Base-by-base conservation (phyloP, 345 rosid genomes). In the Hibiscus mutabilis region DNA sequence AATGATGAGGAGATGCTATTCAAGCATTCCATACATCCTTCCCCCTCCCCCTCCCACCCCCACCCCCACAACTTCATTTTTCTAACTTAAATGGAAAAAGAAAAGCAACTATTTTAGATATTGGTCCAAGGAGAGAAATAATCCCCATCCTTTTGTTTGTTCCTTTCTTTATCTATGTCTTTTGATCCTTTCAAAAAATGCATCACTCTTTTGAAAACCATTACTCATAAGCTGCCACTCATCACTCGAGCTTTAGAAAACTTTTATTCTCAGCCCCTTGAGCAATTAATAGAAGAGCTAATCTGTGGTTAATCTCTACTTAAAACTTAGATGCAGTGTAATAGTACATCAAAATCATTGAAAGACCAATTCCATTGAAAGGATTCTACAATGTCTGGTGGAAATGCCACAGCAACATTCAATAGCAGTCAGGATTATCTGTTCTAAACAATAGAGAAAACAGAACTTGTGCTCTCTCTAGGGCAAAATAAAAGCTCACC, bases 401-500 rank as follows among this genome's bases (percentile, higher is more conserved):
- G 16, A 66, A 44, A 44, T 14, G 37, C 19, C 69, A 66, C 3
- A 29, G 18, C 13, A 66, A 22, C 21, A 66, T 6, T 16, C 21
- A 7, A 24, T 46, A 24, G 69, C 22, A 6, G 19, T 24, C 1
- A 25, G 44, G 15, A 66, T 33, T 66, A 25, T 7, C 13, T 66
- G 69, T 6, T 5, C 56, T 16, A 24, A 7, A 7, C 33, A 24
- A 57, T 19, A 40, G 25, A 35, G 10, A 57, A 44, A 70, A 61
- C 19, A 27, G 25, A 70, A 16, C 5, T 55, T 14, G 52, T 1
- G 62, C 14, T 70, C 73, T 40, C 55, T 16, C 9, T 59, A 44
- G 40, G 15, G 10, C 15, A 71, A 59, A 35, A n/a, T 13, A 10
- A 16, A 55, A 72, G 15, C 85, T 69, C 66, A 92, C 98, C 96